Base-by-base conservation (phyloP, 371 early-diverging fungal genomes). In the Nematocida sp. region DNA sequence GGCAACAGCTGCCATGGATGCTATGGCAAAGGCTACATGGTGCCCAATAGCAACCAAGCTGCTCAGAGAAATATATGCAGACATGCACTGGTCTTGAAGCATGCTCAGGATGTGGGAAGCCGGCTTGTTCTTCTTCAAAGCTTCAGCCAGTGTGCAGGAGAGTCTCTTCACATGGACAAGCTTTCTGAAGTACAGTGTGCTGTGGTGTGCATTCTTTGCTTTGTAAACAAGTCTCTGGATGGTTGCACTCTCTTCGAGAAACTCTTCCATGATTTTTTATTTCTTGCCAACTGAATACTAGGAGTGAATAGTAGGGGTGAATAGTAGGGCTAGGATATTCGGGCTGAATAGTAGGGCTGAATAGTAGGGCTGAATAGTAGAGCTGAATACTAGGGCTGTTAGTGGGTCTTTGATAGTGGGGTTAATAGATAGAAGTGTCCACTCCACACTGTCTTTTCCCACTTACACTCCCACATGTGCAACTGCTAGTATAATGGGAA, bases 31-130 rank as follows among this genome's bases (percentile, higher is more conserved):
- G 15, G 49, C 74, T 31, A 70, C 21, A 29, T 70, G 38, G 34
- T 70, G 74, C 1, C 74, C 74, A 25, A 45, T 23, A 21, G 51
- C 62, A n/a, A 70, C 21, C 31, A 38, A 56, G 62, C 74, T 70
- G 45, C 74, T 70, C 29, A 60, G 13, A 1, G 51, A 8, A n/a
- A 60, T 37, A 48, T 70, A 70, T 2, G 62, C 74, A 21, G 4
- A 13, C 21, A 31, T 41, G 11, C 46, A 60, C 34, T 21, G 25
- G 7, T 55, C 67, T 36, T 45, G 37, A 45, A 46, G 11, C 5
- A 43, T 41, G 21, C 21, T 27, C 1, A 60, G 63, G 17, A 67
- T 38, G 13, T 41, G 11, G 13, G 27, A 13, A 11, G 25, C 11
- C 0, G 38, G 13, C 23, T 66, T 34, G 23, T 41, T 37, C 40